These are phyloP conservation scores for Clonostachys solani DNA, from an alignment of 2,329 filamentous ascomycete genomes.

Conservation along the genomic window DNA sequence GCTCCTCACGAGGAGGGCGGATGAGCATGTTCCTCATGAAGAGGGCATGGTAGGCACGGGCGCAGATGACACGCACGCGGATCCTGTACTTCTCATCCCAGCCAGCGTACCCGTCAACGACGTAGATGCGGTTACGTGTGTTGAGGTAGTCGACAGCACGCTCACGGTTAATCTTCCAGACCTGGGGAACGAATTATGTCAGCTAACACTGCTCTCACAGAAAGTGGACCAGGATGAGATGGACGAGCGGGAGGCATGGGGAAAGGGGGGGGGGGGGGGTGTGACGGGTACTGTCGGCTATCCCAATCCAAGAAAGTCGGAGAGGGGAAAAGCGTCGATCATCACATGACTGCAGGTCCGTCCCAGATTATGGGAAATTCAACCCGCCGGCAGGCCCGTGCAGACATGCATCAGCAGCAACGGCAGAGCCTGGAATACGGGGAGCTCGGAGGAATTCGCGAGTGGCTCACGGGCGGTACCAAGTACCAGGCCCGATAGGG, in stretches of 20 bases:
- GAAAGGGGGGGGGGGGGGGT: too few relatives aligned
- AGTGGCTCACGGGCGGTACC: not conserved
- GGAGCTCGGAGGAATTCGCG: conserved; percentile 3
- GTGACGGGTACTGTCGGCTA: too few relatives aligned
- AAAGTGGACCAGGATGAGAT: too few relatives aligned
- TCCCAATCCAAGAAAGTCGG: too few relatives aligned
- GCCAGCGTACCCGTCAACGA: conserved; percentile 93
- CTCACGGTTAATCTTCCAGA: conserved; percentile 99
- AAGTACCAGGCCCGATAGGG: not conserved
- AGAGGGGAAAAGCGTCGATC: too few relatives aligned
- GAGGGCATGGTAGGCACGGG: conserved; percentile 96
- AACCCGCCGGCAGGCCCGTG: too few relatives aligned
- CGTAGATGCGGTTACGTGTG: conserved; percentile 97
- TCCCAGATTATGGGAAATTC: too few relatives aligned
- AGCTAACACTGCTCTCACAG: conserved; percentile 7
- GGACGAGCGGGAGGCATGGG: too few relatives aligned
- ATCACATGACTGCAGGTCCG: too few relatives aligned
- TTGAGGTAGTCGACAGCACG: conserved; percentile 99
- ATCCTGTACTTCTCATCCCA: conserved; percentile 99
- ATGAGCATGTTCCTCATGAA: conserved; percentile 99
- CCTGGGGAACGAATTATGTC: conserved; percentile 50
- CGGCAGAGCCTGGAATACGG: not conserved
- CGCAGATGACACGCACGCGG: conserved; percentile 95
- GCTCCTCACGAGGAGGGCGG: conserved; percentile 83
- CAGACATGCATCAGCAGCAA: too few relatives aligned